Evolutionary conservation across 2,329 filamentous ascomycete genomes (phyloP).

Genomic region (Grosmannia penicillata): DNA sequence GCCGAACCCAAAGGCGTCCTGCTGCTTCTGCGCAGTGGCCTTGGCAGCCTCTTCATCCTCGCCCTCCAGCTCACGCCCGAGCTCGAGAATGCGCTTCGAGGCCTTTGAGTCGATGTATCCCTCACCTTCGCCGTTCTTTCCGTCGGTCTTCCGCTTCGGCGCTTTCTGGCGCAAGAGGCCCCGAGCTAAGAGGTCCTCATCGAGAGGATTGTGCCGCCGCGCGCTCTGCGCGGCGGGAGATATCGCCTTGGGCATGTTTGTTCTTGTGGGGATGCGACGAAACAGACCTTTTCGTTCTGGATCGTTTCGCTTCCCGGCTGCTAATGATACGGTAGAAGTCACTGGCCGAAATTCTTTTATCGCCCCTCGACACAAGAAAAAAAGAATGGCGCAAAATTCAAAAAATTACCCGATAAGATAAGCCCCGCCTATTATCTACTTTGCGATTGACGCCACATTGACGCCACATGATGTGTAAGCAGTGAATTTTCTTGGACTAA

Average conservation of each 20-base stretch:
- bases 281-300: background rate
- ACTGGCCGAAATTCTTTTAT: background rate
- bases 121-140: constrained; percentile 43
- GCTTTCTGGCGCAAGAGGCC: constrained; percentile 59
- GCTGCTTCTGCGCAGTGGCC: background rate
- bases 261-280: background rate
- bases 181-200: constrained; percentile 67
- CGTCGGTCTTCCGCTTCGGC: constrained; percentile 51
- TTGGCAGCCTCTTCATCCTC: background rate
- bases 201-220: constrained; percentile 77
- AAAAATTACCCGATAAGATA: constrained; percentile 1
- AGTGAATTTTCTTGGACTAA: too few relatives aligned
- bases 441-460: too few relatives aligned
- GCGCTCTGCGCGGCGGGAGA: constrained; percentile 41
- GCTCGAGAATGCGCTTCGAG: constrained; percentile 42
- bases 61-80: constrained; percentile 77
- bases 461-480: too few relatives aligned
- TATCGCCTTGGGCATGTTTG: constrained; percentile 63
- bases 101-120: constrained; percentile 78
- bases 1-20: background rate
- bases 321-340: background rate
- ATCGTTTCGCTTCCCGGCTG: background rate
- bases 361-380: background rate
- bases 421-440: too few relatives aligned
- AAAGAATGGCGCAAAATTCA: constrained; percentile 1